Evolutionary conservation across 306 rosid genomes (phyloP), one percentile per base, ranked within the genome.

Genomic region (Cicer chorassanicum): DNA sequence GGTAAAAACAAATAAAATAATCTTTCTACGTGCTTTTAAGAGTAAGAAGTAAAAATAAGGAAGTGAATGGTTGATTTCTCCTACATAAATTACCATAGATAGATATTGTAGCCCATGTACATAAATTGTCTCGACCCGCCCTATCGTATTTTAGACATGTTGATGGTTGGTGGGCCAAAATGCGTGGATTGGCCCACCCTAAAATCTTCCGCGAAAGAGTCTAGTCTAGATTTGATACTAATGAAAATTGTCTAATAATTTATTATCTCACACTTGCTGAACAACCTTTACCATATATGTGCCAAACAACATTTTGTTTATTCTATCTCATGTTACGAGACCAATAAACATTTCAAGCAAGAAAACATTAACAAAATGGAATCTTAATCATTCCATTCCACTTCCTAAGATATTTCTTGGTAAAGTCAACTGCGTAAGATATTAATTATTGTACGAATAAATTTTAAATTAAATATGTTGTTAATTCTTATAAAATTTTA

Each of bases 341-440:
- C 44, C 56, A 13, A 6, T 13, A 8, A 57, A 56, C 50, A 56
- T 19, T 18, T 72, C 16, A 4, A 18, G 40, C 8, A 56, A 56
- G 14, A 55, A 44, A 24, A 12, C 5, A 51, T 38, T 7, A 24
- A 57, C 44, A 72, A 72, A 24, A 19, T 57, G 77, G 77, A 57
- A 72, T 56, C 43, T 42, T 13, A 56, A 72, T 42, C 42, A 72
- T 56, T 72, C 68, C 24, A 8, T 43, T 72, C 18, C 64, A 70
- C 64, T 39, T n/a, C 64, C 40, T 18, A 8, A 53, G 61, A 69
- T 50, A 8, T 69, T 70, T 70, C 49, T 70, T 70, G 63, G 38
- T 18, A 39, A 39, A 40, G 63, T 40, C 51, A 55, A 41, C 42
- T 19, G 5, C 53, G 24, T 55, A 29, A 57, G 55, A 55, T 57